Percentiles rank a stretch among this genome's conserved stretches.
These are phyloP conservation scores for Cyclotella kingstonii DNA, from an alignment of 108 stramenopile species.

Conservation along the genomic window DNA sequence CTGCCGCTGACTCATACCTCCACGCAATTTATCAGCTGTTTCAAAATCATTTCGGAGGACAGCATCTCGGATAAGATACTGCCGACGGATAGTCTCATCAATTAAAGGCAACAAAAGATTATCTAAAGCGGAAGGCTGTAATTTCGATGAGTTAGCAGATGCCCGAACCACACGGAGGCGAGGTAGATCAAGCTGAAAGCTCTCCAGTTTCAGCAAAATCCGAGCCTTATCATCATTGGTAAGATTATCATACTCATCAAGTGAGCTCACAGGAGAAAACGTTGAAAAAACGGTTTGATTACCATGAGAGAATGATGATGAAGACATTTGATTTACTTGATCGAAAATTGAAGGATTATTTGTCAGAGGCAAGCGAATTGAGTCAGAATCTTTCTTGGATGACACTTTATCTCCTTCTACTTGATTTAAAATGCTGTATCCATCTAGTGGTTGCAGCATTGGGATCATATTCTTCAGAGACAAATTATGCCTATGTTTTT, in stretches of 20 bases:
- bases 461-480: conserved; percentile 31
- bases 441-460: conserved; percentile 37
- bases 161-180: conserved; percentile 61
- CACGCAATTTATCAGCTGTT: conserved; percentile 48
- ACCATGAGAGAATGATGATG: conserved; percentile 7
- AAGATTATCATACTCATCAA: conserved; percentile 67
- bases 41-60: conserved; percentile 57
- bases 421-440: conserved; percentile 38
- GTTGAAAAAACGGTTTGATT: conserved; percentile 54
- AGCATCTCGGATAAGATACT: conserved; percentile 73
- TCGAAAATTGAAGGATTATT: conserved; percentile 54
- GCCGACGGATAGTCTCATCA: conserved; percentile 79
- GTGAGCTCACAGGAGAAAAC: conserved; percentile 67
- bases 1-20: conserved; percentile 65
- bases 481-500: background rate
- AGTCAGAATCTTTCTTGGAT: conserved; percentile 33
- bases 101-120: conserved; percentile 74
- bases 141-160: conserved; percentile 12
- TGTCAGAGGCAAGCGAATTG: conserved; percentile 61
- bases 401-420: conserved; percentile 60
- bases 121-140: conserved; percentile 56
- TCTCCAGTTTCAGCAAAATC: conserved; percentile 65
- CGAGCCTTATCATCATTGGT: conserved; percentile 64
- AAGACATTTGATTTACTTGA: conserved; percentile 12
- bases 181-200: conserved; percentile 64